Base-by-base conservation (phyloP, 352 stramenopile species). In the Peronospora belbahrii region DNA sequence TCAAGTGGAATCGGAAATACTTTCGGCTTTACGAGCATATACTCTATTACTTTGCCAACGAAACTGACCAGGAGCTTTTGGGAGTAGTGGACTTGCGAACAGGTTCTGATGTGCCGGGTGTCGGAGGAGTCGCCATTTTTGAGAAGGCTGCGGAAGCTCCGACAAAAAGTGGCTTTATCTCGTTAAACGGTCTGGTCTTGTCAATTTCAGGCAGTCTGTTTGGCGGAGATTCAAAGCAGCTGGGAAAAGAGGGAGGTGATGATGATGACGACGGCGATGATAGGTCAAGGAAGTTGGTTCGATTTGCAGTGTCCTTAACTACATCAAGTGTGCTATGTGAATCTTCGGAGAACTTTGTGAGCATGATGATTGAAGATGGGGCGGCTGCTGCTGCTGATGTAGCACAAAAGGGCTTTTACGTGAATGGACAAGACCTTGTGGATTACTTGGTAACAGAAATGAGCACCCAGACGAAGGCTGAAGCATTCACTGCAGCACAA, bases 1-100 rank as follows among this genome's bases (percentile, higher is more conserved):
- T 94, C 24, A 91, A 93, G 66, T 94, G 83, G 83, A 88, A 86
- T 54, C 83, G 87, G 45, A 83, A 83, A 45, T 94, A 93, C 48
- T 94, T 94, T 42, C 76, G 83, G 6, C 48, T 94, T 39, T 89
- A 90, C 43, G 79, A 89, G 34, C 70, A 88, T 49, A 92, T 92
- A 77, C 45, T 94, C 20, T 94, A 91, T 62, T 94, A 93, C 53
- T 94, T 94, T 42, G 67, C 74, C 13, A 86, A 70, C n/a, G 79
- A 93, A 48, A 73, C 67, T 0, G 83, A 94, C 30, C 79, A 93
- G 52, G 81, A 89, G 34, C 51, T 94, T 6, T 62, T 91, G 0
- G 83, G 83, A 36, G 81, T 94, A 39, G 80, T 94, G 27, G 81
- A 94, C 53, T 44, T 94, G 19, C 67, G 77, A 2, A 62, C 71